A percentile compares a stretch with the other conserved stretches of the same genome.
phyloP scores from a whole-genome alignment of 2,329 filamentous ascomycete species.

The Fonsecaea erecta region DNA sequence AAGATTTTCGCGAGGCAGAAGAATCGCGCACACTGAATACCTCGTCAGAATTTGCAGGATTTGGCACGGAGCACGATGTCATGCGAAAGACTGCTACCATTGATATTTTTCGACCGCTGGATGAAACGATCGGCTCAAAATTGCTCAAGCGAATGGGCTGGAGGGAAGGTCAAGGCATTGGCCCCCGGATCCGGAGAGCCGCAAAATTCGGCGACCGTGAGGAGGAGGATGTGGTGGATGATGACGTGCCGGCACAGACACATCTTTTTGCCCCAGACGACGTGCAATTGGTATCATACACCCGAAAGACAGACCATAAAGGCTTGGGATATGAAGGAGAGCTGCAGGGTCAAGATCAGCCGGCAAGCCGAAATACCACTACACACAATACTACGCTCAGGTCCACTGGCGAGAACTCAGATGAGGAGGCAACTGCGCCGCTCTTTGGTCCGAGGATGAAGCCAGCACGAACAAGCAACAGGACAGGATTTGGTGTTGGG shows the following conservation, averaged over 20 bases:
- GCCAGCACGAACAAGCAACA: constrained; percentile 56
- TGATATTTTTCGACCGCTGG: constrained; percentile 71
- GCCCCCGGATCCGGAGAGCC: constrained; percentile 77
- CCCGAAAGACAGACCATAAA: constrained; percentile 52
- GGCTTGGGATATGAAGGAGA: constrained; percentile 54
- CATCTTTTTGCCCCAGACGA: constrained; percentile 89
- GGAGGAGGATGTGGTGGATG: constrained; percentile 43
- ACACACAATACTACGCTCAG: not conserved
- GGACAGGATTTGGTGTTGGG: constrained; percentile 81
- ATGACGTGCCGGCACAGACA: constrained; percentile 52
- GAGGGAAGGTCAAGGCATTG: constrained; percentile 91
- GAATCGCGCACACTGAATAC: constrained; percentile 78
- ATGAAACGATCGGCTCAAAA: constrained; percentile 85
- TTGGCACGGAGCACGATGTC: constrained; percentile 69
- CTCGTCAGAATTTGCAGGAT: constrained; percentile 71
- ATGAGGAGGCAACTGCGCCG: constrained; percentile 44
- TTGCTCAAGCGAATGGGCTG: constrained; percentile 92
- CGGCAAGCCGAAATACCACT: not conserved
- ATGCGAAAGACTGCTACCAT: constrained; percentile 62
- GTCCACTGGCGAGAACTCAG: constrained; percentile 32
- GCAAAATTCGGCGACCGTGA: constrained; percentile 63
- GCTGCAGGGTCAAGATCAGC: constrained; percentile 35
- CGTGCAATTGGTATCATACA: constrained; percentile 63
- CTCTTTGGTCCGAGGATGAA: constrained; percentile 42
- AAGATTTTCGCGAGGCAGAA: constrained; percentile 85